Evolutionary conservation across 1,284 basidiomycete species (phyloP).

Genomic region (Coniferiporia sulphurascens): DNA sequence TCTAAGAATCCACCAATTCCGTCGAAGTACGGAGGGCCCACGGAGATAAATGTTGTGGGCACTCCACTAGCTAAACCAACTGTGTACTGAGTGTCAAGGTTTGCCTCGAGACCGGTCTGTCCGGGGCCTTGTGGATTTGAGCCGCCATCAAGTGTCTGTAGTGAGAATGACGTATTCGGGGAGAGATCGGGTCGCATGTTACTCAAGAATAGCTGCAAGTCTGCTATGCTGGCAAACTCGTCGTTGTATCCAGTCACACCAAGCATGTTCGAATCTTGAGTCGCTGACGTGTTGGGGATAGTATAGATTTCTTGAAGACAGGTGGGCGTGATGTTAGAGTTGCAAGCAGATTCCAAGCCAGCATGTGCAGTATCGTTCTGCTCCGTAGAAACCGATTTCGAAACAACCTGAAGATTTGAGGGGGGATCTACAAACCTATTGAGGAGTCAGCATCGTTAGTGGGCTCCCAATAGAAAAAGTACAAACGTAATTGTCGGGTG

Average conservation of each 20-base stretch:
- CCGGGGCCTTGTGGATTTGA: constrained; percentile 19
- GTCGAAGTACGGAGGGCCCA: constrained; percentile 18
- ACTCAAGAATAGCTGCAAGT: constrained; percentile 19
- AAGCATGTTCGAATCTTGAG: constrained; percentile 16
- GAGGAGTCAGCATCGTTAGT: too few relatives aligned
- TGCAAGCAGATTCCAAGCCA: constrained; percentile 17
- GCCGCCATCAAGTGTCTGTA: constrained; percentile 23
- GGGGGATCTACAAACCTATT: constrained; percentile 17
- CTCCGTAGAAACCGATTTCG: background rate
- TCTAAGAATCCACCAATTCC: constrained; percentile 29
- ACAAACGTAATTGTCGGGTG: constrained; percentile 27
- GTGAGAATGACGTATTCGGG: constrained; percentile 13
- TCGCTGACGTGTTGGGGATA: constrained; percentile 21
- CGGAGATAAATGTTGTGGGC: constrained; percentile 23
- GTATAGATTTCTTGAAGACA: constrained; percentile 22
- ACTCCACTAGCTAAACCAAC: constrained; percentile 26
- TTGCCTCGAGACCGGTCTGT: constrained; percentile 29
- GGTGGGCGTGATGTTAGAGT: constrained; percentile 16
- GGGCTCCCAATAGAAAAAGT: too few relatives aligned
- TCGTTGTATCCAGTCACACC: constrained; percentile 23
- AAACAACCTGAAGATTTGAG: constrained; percentile 14
- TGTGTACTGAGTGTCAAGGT: constrained; percentile 36
- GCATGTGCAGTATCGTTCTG: constrained; percentile 8
- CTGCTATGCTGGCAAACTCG: constrained; percentile 22
- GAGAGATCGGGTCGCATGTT: constrained; percentile 20